A percentile compares a stretch with the other conserved stretches of the same genome.
Conservation (phyloP, 495 filamentous ascomycete species). For the Aspergillus mulundensis region DNA sequence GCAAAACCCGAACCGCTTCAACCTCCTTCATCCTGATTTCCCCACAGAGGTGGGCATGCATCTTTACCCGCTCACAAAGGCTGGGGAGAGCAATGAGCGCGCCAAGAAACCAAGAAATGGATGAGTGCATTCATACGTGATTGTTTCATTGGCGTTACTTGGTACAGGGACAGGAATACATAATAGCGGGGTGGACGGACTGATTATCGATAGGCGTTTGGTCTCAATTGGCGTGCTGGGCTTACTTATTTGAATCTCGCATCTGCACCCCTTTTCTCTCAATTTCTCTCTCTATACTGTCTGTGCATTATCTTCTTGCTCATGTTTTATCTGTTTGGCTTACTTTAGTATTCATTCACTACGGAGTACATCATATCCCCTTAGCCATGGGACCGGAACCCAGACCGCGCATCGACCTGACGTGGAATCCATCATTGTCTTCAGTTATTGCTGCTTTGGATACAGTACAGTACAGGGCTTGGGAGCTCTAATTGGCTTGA, state of each 20-base stretch:
- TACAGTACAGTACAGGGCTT: background rate
- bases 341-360: background rate
- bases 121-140: background rate
- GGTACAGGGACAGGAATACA: background rate
- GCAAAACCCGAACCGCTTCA: slow-evolving; percentile 34
- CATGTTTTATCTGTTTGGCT: background rate
- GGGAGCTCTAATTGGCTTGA: background rate
- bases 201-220: slow-evolving; percentile 14
- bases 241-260: slow-evolving; percentile 1
- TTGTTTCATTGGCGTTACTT: slow-evolving; percentile 6
- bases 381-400: background rate
- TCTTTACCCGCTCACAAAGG: slow-evolving; percentile 26
- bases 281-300: background rate
- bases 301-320: background rate
- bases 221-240: slow-evolving; percentile 1
- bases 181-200: background rate
- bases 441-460: background rate
- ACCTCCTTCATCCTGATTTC: slow-evolving; percentile 42
- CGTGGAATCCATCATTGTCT: background rate
- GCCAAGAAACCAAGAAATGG: slow-evolving; percentile 15
- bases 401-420: background rate
- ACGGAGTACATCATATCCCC: background rate
- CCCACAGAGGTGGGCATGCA: slow-evolving; percentile 34
- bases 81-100: slow-evolving; percentile 15
- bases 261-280: background rate